These are phyloP conservation scores for Phoma herbarum DNA, from an alignment of 2,329 filamentous ascomycete species.

Conservation along the genomic window DNA sequence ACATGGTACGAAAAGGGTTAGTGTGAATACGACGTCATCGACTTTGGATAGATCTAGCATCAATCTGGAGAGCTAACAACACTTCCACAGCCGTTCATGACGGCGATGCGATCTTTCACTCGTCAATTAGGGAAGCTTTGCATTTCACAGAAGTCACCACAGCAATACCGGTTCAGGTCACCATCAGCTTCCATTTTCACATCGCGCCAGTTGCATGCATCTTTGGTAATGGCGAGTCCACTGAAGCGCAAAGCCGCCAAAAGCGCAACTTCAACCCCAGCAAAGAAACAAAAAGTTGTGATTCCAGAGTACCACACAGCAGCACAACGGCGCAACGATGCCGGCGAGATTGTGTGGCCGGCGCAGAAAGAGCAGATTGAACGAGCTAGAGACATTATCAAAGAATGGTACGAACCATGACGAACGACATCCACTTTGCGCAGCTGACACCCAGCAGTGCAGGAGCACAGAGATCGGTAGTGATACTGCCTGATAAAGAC, in stretches of 20 bases:
- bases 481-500: slow-evolving; percentile 75
- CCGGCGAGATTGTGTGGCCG: slow-evolving; percentile 67
- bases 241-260: slow-evolving; percentile 44
- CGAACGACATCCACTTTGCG: background rate
- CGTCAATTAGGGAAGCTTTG: background rate
- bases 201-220: slow-evolving; percentile 20
- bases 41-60: slow-evolving; percentile 4
- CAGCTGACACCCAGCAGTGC: slow-evolving; percentile 54
- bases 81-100: background rate
- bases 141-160: background rate
- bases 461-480: slow-evolving; percentile 58
- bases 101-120: slow-evolving; percentile 8
- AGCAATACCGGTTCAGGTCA: background rate
- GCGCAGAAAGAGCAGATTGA: slow-evolving; percentile 65
- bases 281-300: slow-evolving; percentile 39
- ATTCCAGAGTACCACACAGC: slow-evolving; percentile 47
- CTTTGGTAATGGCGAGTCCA: slow-evolving; percentile 33
- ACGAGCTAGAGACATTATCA: slow-evolving; percentile 64
- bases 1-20: slow-evolving; percentile 7
- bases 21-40: slow-evolving; percentile 20
- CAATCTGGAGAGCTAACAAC: background rate
- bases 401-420: slow-evolving; percentile 59
- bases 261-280: slow-evolving; percentile 21
- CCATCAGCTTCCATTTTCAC: too few relatives aligned
- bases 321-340: slow-evolving; percentile 36